phyloP scores from a whole-genome alignment of 2,329 filamentous ascomycete genomes.

The Cytospora piceicola region DNA sequence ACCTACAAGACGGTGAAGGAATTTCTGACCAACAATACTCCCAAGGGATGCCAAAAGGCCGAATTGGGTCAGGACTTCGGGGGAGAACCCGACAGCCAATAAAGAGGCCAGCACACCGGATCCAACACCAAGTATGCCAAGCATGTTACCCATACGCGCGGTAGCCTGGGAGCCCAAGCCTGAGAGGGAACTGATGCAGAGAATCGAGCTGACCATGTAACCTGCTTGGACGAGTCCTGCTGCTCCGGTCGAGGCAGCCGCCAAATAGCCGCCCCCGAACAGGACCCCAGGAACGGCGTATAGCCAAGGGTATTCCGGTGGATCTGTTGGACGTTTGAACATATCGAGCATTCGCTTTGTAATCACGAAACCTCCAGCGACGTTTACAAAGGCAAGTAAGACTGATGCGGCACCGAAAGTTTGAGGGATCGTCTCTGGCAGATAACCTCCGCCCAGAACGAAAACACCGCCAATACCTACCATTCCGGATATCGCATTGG shows the following conservation, averaged over 20 bases:
- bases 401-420: conserved; percentile 78
- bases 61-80: conserved; percentile 80
- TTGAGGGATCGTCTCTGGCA: conserved; percentile 80
- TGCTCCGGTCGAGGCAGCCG: conserved; percentile 78
- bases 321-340: conserved; percentile 86
- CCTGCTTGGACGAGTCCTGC: conserved; percentile 85
- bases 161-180: conserved; percentile 81
- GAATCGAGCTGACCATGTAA: conserved; percentile 80
- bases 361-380: conserved; percentile 87
- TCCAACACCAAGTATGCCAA: conserved; percentile 84
- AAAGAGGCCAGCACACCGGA: conserved; percentile 84
- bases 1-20: conserved; percentile 5
- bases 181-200: conserved; percentile 85
- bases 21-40: conserved; percentile 58
- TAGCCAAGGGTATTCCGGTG: conserved; percentile 85
- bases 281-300: conserved; percentile 77
- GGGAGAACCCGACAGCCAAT: conserved; percentile 77
- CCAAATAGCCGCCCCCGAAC: conserved; percentile 81
- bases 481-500: conserved; percentile 90
- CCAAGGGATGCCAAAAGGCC: conserved; percentile 75
- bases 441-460: conserved; percentile 80
- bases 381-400: conserved; percentile 83
- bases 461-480: conserved; percentile 88
- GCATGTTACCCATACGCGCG: conserved; percentile 80
- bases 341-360: conserved; percentile 94